These are phyloP conservation scores for Ramicandelaber brevisporus DNA, from an alignment of 192 early-diverging fungal species.

Conservation along the genomic window DNA sequence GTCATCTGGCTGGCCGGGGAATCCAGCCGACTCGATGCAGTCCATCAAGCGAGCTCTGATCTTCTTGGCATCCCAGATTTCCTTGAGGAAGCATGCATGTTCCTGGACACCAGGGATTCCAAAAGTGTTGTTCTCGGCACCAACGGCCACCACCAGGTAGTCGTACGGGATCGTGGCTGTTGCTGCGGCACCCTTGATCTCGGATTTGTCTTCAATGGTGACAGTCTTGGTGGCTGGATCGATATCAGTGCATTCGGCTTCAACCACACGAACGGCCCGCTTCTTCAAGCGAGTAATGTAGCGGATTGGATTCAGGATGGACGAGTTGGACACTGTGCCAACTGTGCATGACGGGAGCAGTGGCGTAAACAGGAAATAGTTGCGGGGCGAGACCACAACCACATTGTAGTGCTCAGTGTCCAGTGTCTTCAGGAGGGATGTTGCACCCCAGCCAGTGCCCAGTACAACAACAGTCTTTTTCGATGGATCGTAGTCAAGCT, in stretches of 20 bases:
- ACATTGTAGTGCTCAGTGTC: conserved; percentile 63
- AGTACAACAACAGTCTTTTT: conserved; percentile 14
- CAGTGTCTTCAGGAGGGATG: conserved; percentile 36
- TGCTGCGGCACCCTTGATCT: conserved; percentile 27
- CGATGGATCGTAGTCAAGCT: conserved; percentile 12
- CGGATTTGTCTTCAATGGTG: conserved; percentile 33
- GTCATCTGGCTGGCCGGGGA: conserved; percentile 28
- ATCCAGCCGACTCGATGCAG: conserved; percentile 51
- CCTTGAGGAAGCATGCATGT: conserved; percentile 64
- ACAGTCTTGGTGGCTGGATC: conserved; percentile 58
- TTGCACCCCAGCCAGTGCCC: conserved; percentile 15
- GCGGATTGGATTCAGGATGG: conserved; percentile 68
- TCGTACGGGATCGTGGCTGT: conserved; percentile 36
- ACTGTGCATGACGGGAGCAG: conserved; percentile 49
- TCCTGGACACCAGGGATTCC: conserved; percentile 62
- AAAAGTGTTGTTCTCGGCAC: conserved; percentile 63
- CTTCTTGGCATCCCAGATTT: conserved; percentile 55
- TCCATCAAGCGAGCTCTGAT: conserved; percentile 59
- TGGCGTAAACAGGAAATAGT: conserved; percentile 69
- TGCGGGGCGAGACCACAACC: conserved; percentile 47
- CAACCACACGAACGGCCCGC: conserved; percentile 61
- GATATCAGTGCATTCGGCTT: conserved; percentile 76
- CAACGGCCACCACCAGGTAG: conserved; percentile 57
- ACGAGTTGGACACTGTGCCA: conserved; percentile 69
- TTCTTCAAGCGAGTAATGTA: conserved; percentile 70